These are phyloP conservation scores for cucumber (Cucumis sativus) DNA, from an alignment of 306 rosid species.

Conservation along the genomic window DNA sequence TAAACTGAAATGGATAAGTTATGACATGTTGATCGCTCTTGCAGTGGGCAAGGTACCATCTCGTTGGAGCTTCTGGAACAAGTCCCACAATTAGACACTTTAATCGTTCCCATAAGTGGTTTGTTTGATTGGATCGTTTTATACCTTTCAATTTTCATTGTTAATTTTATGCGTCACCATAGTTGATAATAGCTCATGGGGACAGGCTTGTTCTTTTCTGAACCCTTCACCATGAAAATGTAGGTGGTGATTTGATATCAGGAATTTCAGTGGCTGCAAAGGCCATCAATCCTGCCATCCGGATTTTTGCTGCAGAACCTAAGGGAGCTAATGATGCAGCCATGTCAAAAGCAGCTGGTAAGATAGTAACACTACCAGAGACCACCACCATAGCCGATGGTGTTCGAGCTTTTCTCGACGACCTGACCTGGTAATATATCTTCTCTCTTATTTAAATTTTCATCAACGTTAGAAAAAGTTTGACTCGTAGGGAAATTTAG, in stretches of 20 bases:
- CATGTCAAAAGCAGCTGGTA: conserved; percentile 75
- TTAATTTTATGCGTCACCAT: neutral
- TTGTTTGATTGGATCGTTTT: conserved; percentile 15
- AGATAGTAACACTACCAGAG: conserved; percentile 50
- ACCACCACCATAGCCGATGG: conserved; percentile 87
- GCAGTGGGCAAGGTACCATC: conserved; percentile 93
- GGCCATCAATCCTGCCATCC: conserved; percentile 58
- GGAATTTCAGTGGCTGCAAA: conserved; percentile 94
- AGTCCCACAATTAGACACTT: conserved; percentile 56
- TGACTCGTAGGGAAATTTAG: neutral
- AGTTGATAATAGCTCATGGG: neutral
- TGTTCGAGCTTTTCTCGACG: conserved; percentile 74
- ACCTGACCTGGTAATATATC: conserved; percentile 58
- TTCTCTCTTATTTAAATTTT: neutral
- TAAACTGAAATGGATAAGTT: neutral
- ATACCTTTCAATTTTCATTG: neutral
- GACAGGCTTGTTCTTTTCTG: neutral
- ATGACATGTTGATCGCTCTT: conserved; percentile 17
- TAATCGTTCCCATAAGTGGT: conserved; percentile 86
- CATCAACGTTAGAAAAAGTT: neutral
- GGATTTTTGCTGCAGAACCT: conserved; percentile 79
- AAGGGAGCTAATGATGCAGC: conserved; percentile 88
- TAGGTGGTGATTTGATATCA: conserved; percentile 85
- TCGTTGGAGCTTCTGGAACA: conserved; percentile 78
- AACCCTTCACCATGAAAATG: conserved; percentile 15